Percentiles rank a stretch among this genome's conserved stretches.
phyloP scores from a whole-genome alignment of 306 rosid species.

The Rubus parviflorus region DNA sequence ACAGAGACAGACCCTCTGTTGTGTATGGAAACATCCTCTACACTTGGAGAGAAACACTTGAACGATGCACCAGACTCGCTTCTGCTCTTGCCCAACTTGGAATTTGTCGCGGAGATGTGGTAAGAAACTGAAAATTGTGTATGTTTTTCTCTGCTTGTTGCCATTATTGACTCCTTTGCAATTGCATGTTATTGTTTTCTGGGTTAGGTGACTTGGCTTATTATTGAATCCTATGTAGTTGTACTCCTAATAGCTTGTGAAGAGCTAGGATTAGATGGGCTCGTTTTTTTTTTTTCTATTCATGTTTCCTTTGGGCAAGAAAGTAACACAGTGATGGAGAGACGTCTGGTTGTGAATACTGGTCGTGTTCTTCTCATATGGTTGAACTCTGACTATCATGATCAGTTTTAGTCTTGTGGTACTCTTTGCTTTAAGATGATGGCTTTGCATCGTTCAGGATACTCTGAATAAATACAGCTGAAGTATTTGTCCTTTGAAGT shows the following conservation, averaged over 20 bases:
- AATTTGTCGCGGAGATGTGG: conserved; percentile 61
- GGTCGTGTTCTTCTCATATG: not conserved
- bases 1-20: conserved; percentile 50
- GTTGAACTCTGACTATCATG: not conserved
- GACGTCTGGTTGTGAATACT: not conserved
- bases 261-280: not conserved
- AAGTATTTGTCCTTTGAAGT: not conserved
- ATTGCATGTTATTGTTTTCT: not conserved
- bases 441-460: not conserved
- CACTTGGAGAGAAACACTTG: conserved; percentile 68
- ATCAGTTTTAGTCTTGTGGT: not conserved
- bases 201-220: not conserved
- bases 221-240: not conserved
- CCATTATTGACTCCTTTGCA: not conserved
- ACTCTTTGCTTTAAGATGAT: not conserved
- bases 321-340: no score
- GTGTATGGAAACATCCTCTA: conserved; percentile 41
- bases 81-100: conserved; percentile 51
- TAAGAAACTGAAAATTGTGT: conserved; percentile 6
- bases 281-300: not conserved
- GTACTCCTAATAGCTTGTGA: not conserved
- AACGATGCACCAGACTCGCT: conserved; percentile 77
- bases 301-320: not conserved
- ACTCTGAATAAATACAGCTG: not conserved
- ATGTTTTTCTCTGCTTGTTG: not conserved